These are phyloP conservation scores for Podaxis mareebaensis DNA, from an alignment of 768 basidiomycete genomes.

Conservation along the genomic window DNA sequence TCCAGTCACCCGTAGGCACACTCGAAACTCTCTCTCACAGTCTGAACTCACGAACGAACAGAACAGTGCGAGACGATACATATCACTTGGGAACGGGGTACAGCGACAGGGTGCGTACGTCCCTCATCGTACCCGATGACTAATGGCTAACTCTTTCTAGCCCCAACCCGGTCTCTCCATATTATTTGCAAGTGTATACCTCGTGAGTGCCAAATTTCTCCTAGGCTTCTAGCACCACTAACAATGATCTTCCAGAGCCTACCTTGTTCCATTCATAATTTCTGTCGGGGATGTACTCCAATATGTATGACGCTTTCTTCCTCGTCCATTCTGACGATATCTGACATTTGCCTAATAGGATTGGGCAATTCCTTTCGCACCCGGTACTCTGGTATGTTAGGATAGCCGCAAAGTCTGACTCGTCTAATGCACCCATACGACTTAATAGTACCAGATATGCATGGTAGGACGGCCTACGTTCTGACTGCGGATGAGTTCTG, in stretches of 20 bases:
- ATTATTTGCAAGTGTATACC: conserved; percentile 60
- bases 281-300: conserved; percentile 44
- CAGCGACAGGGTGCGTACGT: conserved; percentile 38
- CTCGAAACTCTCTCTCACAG: background rate
- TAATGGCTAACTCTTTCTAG: conserved; percentile 30
- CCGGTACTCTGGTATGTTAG: conserved; percentile 50
- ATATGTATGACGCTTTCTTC: conserved; percentile 41
- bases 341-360: conserved; percentile 36
- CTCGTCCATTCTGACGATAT: background rate
- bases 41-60: conserved; percentile 20
- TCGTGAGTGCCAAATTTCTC: conserved; percentile 41
- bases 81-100: conserved; percentile 40
- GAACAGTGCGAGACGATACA: conserved; percentile 47
- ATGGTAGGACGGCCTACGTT: conserved; percentile 44
- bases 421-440: conserved; percentile 1
- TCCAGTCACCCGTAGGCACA: conserved; percentile 38
- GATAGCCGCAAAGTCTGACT: background rate
- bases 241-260: conserved; percentile 34
- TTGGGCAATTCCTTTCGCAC: conserved; percentile 58
- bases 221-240: background rate
- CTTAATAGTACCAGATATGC: conserved; percentile 60
- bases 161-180: conserved; percentile 56
- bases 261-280: conserved; percentile 52
- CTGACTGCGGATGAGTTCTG: background rate
- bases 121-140: background rate